Evolutionary conservation across 2,329 filamentous ascomycete genomes (phyloP).

Genomic region (Chaetomiaceae sp.): DNA sequence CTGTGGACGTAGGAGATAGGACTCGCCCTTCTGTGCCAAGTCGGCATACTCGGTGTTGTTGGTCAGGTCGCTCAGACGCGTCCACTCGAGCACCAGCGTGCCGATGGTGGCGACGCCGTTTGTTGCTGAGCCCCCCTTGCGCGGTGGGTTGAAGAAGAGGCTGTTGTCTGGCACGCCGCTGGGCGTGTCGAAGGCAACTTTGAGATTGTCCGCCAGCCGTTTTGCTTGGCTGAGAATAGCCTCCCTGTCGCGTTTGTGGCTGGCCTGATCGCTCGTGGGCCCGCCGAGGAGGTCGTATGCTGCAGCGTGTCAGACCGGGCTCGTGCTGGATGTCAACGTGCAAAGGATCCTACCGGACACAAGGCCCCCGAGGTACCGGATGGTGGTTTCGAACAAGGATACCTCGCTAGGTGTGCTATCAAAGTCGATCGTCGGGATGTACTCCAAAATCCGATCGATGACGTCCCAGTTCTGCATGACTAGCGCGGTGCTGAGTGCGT

Average conservation of each 20-base stretch:
- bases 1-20: slow-evolving; percentile 63
- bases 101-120: slow-evolving; percentile 76
- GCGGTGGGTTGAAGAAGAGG: slow-evolving; percentile 54
- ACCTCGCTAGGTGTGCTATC: slow-evolving; percentile 55
- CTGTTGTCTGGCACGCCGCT: slow-evolving; percentile 70
- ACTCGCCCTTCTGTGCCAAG: slow-evolving; percentile 63
- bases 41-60: slow-evolving; percentile 62
- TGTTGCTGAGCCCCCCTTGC: slow-evolving; percentile 45
- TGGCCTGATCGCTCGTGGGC: slow-evolving; percentile 54
- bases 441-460: slow-evolving; percentile 66
- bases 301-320: slow-evolving; percentile 24
- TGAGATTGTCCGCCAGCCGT: slow-evolving; percentile 66
- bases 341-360: slow-evolving; percentile 54
- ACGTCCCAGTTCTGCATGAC: slow-evolving; percentile 67
- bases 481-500: slow-evolving; percentile 74
- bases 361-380: slow-evolving; percentile 79
- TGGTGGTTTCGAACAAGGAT: slow-evolving; percentile 85
- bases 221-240: slow-evolving; percentile 62
- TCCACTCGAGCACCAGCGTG: slow-evolving; percentile 80
- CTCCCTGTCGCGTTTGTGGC: slow-evolving; percentile 45
- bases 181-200: slow-evolving; percentile 72
- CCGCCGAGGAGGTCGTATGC: slow-evolving; percentile 69
- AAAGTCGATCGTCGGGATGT: slow-evolving; percentile 69
- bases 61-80: slow-evolving; percentile 70
- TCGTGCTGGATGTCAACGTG: too few relatives aligned